Evolutionary conservation across 2,329 filamentous ascomycete genomes (phyloP), one percentile per base, ranked within the genome.

Genomic region (Elsinoe ampelina): DNA sequence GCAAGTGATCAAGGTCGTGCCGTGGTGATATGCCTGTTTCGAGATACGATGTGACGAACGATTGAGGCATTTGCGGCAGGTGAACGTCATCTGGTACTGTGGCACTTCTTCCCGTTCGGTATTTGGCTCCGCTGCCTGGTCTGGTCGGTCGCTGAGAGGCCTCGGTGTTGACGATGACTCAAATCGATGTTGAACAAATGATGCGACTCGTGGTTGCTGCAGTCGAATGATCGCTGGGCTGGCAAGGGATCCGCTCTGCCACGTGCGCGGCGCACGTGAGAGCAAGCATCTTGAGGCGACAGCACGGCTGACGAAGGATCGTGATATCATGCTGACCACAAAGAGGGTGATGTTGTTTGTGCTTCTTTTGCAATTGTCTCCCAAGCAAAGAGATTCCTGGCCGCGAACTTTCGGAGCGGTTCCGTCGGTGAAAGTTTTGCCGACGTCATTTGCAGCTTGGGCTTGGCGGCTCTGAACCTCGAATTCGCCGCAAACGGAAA

Each of bases 1-100:
- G 68, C 93, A 98, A 34, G 86, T 85, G 62, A 97, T 91, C 58
- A 98, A 77, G 3, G 93, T 86, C 1, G 89, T 92, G 35, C 93
- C 93, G 61, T 85, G 79, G 72, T 97, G 91, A 69, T 98, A 98
- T 32, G 89, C 93, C 68, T 97, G 93, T 72, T 97, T 96, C 30
- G 89, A 89, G 64, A 98, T 78, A 52, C 80, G 80, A 73, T 98
- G 95, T 11, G 83, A 80, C n/a, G 89, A 95, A 58, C 91, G 85
- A 35, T 80, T 75, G 45, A 79, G 76, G 73, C 93, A 98, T 56
- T 67, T 66, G 58, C 87, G 84, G 79, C 93, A 98, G 63, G 93
- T 98, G 70, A 98, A 96, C 51, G 84, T 87, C 62, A 98, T 79
- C 63, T 89, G 80, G 73, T 97, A 98, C 58, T 87, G 82, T 1